phyloP scores from a whole-genome alignment of 1,284 basidiomycete genomes.

The Marasmius oreades region DNA sequence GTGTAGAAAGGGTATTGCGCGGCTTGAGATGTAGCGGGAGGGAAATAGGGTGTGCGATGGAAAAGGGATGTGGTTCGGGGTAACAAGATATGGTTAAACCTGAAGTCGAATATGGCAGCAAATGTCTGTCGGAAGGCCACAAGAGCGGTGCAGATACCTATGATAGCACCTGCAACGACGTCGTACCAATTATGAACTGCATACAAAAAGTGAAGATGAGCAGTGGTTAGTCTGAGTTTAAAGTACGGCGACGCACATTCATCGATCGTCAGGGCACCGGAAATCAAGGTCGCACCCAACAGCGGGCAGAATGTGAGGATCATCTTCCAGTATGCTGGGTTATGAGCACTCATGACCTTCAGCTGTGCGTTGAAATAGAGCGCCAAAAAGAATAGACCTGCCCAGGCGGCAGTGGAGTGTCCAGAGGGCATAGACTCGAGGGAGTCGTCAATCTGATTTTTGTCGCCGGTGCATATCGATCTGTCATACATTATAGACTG shows the following conservation, averaged over 20 bases:
- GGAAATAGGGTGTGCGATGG: conserved; percentile 28
- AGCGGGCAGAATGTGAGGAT: conserved; percentile 52
- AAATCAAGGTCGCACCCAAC: conserved; percentile 54
- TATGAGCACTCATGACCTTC: conserved; percentile 53
- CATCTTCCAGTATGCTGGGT: conserved; percentile 58
- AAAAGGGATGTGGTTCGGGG: conserved; percentile 43
- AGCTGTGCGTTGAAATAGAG: conserved; percentile 57
- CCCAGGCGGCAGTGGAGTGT: conserved; percentile 47
- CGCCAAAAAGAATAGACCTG: conserved; percentile 49
- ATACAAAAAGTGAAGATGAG: conserved; percentile 5
- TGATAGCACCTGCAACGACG: conserved; percentile 46
- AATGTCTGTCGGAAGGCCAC: conserved; percentile 56
- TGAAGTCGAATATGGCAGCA: conserved; percentile 50
- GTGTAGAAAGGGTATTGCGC: conserved; percentile 27
- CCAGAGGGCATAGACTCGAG: conserved; percentile 49
- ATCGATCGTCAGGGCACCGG: conserved; percentile 54
- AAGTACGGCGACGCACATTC: conserved; percentile 33
- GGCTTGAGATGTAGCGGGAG: conserved; percentile 11
- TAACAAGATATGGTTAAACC: conserved; percentile 55
- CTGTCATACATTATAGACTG: conserved; percentile 45
- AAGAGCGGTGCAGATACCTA: conserved; percentile 44
- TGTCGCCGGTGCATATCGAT: conserved; percentile 48
- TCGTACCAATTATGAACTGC: conserved; percentile 52
- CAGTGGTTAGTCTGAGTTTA: not conserved
- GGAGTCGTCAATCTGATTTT: conserved; percentile 48